Evolutionary conservation across 83 land plant species (phyloP), one percentile per base, ranked within the genome.

Genomic region (Picea abies): DNA sequence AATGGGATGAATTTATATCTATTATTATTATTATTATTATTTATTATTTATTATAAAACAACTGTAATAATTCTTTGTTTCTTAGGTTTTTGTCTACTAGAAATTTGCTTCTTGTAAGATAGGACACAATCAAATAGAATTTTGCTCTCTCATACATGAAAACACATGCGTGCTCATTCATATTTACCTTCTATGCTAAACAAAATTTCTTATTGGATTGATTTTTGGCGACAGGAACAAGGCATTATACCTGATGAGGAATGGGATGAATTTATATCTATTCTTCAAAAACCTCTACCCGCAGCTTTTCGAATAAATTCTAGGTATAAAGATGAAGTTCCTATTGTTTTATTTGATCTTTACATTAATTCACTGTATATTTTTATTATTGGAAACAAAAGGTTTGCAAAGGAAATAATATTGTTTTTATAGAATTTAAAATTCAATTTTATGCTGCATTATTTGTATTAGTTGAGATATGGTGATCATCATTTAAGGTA

Each of bases 221-320:
- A 23, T 67, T 79, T 6, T 72, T 56, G 76, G 60, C 19, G 63
- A 25, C 88, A 97, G 99, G 92, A 88, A 80, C 99, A 97, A 89
- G 86, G 90, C 4, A 91, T 94, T 73, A 93, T 97, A 44, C 81
- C 91, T 4, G 88, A 88, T 41, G 90, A 92, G 39, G 99, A 97
- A 79, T 97, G 99, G 99, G 98, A 93, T 60, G 84, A 85, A 41
- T 97, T 96, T 81, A 82, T 92, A 41, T 68, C 82, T 11, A 76
- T 79, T 58, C 88, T 97, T 58, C 87, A 90, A 16, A 94, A 85
- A 80, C 95, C 98, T 39, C 87, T 97, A 85, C 97, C 98, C 56
- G 93, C 99, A 79, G 93, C 97, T 64, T 97, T 97, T 80, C 88
- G 99, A 73, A 91, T 97, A 32, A 97, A 97, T 88, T 88, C 94